Conservation (phyloP, 805 yeast genomes). For the Candida suzukii region DNA sequence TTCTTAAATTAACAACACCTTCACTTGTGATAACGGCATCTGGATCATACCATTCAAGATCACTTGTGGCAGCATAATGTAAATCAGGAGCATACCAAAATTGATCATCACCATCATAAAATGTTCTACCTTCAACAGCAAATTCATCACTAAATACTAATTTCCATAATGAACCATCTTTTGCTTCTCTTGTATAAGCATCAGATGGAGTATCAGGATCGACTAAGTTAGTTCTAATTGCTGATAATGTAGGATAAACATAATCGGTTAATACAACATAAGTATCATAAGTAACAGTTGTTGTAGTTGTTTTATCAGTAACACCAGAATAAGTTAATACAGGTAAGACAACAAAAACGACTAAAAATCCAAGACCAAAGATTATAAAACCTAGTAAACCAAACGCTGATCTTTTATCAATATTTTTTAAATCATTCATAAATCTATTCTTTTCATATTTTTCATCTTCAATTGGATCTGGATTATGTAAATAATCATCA, state of each 20-base stretch:
- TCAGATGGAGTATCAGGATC: constrained; percentile 58
- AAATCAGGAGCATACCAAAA: constrained; percentile 73
- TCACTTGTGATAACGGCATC: constrained; percentile 65
- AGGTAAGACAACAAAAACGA: constrained; percentile 75
- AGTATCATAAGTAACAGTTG: constrained; percentile 6
- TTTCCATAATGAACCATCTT: constrained; percentile 53
- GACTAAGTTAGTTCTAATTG: constrained; percentile 43
- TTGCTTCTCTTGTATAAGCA: constrained; percentile 38
- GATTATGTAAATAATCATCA: constrained; percentile 93
- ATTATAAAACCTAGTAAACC: constrained; percentile 57
- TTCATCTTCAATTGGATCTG: constrained; percentile 92
- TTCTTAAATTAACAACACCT: constrained; percentile 53
- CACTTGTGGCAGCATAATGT: constrained; percentile 72
- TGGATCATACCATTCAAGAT: constrained; percentile 84
- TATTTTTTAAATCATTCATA: constrained; percentile 51
- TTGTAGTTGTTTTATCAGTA: constrained; percentile 18
- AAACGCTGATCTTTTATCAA: constrained; percentile 56
- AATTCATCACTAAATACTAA: constrained; percentile 81
- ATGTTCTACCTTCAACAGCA: constrained; percentile 72
- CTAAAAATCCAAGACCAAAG: constrained; percentile 53
- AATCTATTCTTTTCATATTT: constrained; percentile 69
- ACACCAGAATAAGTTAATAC: constrained; percentile 79
- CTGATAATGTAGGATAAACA: constrained; percentile 47
- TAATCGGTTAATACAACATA: constrained; percentile 48
- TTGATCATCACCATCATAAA: constrained; percentile 77